phyloP scores from a whole-genome alignment of 805 yeast species.

The Kodamaea kakaduensis region DNA sequence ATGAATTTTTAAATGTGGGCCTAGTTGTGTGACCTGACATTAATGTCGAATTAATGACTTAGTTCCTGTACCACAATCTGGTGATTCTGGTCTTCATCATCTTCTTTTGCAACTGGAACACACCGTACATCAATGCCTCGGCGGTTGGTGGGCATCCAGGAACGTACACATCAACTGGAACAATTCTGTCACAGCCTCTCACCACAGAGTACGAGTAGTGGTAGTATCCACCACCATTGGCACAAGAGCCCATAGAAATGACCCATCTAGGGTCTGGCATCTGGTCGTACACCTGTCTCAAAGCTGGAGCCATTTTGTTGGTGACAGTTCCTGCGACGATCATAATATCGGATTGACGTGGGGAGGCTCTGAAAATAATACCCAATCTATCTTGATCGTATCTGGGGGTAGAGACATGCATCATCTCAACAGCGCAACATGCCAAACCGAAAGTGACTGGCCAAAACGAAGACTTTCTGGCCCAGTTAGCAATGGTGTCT shows the following conservation, averaged over 20 bases:
- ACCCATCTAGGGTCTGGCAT: constrained; percentile 97
- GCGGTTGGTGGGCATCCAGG: constrained; percentile 94
- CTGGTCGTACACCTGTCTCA: constrained; percentile 89
- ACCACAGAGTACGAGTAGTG: constrained; percentile 87
- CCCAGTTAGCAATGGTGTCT: constrained; percentile 86
- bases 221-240: constrained; percentile 91
- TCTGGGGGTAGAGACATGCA: constrained; percentile 88
- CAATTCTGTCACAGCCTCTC: constrained; percentile 83
- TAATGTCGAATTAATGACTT: constrained; percentile 9
- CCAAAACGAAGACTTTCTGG: constrained; percentile 88
- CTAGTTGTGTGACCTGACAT: constrained; percentile 2
- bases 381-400: constrained; percentile 92
- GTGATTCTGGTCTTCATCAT: constrained; percentile 79
- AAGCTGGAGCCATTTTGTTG: constrained; percentile 90
- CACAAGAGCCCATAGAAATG: constrained; percentile 91
- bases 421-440: constrained; percentile 93
- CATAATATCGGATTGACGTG: constrained; percentile 89
- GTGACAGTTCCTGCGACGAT: constrained; percentile 90
- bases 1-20: no score
- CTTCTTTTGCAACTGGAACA: constrained; percentile 84
- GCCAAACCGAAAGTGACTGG: constrained; percentile 91
- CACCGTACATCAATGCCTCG: constrained; percentile 88
- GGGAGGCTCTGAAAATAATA: constrained; percentile 89
- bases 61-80: constrained; percentile 78
- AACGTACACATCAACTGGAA: constrained; percentile 86